Percentiles rank a stretch among this genome's conserved stretches.
phyloP scores from a whole-genome alignment of 768 basidiomycete species.

The Rhodotorula toruloides region DNA sequence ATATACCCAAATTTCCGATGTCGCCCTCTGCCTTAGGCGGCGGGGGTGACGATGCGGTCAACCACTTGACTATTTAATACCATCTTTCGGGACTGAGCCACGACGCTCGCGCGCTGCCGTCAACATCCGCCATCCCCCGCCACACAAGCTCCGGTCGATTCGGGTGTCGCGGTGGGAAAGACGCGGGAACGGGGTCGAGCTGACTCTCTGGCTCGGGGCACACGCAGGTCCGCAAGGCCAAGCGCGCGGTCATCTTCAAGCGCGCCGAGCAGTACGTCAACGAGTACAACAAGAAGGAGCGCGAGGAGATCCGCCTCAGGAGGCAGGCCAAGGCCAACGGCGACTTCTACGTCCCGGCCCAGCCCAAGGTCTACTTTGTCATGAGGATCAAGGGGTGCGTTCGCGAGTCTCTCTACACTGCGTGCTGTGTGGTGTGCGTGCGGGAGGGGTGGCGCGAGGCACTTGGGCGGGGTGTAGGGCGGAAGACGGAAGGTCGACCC shows the following conservation, averaged over 20 bases:
- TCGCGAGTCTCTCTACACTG: background rate
- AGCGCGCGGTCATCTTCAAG: conserved; percentile 98
- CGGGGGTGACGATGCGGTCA: conserved; percentile 29
- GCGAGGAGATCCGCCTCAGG: conserved; percentile 92
- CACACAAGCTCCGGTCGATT: background rate
- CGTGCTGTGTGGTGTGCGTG: no score
- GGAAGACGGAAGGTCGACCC: no score
- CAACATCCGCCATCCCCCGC: background rate
- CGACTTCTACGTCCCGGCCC: conserved; percentile 95
- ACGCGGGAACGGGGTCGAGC: background rate
- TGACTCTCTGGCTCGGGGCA: background rate
- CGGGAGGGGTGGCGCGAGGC: no score
- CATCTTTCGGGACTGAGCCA: conserved; percentile 51
- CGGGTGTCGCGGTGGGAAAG: background rate
- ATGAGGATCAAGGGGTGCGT: conserved; percentile 92
- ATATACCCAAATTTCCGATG: conserved; percentile 48
- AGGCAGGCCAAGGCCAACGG: conserved; percentile 83
- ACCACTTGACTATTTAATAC: conserved; percentile 19
- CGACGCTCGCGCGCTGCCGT: background rate
- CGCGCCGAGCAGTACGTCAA: conserved; percentile 96
- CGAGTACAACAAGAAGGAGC: conserved; percentile 87
- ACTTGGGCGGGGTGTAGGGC: no score
- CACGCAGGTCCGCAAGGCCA: conserved; percentile 76
- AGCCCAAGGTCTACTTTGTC: conserved; percentile 96
- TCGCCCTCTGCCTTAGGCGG: conserved; percentile 41